Evolutionary conservation across 192 early-diverging fungal genomes (phyloP).

Genomic region (Funneliformis geosporum): DNA sequence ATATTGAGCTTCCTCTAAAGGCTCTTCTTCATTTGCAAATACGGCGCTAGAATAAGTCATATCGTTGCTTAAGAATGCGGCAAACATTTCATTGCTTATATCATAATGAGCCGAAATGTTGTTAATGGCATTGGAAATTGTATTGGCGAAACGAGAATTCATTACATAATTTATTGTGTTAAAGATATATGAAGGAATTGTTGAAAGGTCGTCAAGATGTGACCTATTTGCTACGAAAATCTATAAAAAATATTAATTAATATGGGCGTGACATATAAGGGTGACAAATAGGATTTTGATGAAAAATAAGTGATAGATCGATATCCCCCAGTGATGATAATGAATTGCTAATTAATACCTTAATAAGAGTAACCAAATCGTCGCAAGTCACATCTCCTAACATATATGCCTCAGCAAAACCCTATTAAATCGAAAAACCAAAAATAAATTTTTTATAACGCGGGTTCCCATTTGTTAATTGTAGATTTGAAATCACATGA

Average conservation of each 20-base stretch:
- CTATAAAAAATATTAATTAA: no score
- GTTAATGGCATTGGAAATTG: constrained; percentile 55
- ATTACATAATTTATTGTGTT: constrained; percentile 54
- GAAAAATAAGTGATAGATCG: neutral
- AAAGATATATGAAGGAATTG: constrained; percentile 54
- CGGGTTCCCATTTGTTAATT: no score
- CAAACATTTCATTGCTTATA: constrained; percentile 76
- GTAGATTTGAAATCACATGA: neutral
- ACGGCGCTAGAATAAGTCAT: constrained; percentile 79
- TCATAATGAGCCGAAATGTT: constrained; percentile 78
- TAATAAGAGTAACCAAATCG: constrained; percentile 56
- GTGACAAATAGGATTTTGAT: no score
- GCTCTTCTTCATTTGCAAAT: constrained; percentile 55
- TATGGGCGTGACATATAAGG: no score
- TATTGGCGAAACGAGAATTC: constrained; percentile 64
- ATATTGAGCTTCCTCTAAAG: constrained; percentile 64
- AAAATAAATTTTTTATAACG: no score
- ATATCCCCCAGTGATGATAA: neutral
- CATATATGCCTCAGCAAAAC: constrained; percentile 77
- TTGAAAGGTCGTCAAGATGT: constrained; percentile 44
- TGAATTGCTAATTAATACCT: constrained; percentile 27
- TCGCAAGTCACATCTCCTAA: constrained; percentile 58
- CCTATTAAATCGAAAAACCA: constrained; percentile 38
- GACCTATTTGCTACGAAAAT: constrained; percentile 63
- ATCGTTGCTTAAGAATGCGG: constrained; percentile 61